Evolutionary conservation across 129 eudicot genomes (phyloP).

Genomic region (Flaveria bidentis): DNA sequence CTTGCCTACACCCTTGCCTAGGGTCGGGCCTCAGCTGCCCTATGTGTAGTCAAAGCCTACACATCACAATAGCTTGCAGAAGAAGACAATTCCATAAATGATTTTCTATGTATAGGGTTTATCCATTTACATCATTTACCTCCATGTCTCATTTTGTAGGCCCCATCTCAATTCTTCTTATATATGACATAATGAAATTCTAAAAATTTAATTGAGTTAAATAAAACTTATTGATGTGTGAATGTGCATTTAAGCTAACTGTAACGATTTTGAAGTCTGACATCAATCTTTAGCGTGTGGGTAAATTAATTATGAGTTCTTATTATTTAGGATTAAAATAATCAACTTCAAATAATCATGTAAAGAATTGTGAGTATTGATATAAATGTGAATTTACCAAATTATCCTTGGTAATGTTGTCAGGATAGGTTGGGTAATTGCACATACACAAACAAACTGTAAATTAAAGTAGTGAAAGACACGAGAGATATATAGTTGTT

Average conservation of each 20-base stretch:
- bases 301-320: neutral
- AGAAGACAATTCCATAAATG: neutral
- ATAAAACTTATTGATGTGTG: neutral
- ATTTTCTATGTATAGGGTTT: slow-evolving; percentile 1
- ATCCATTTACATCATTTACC: neutral
- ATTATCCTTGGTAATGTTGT: neutral
- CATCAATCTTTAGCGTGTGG: neutral
- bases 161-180: neutral
- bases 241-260: neutral
- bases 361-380: neutral
- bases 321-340: neutral
- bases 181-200: neutral
- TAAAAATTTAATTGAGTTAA: neutral
- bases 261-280: neutral
- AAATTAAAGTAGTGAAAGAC: too few species aligned
- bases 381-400: neutral
- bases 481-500: too few species aligned
- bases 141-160: neutral
- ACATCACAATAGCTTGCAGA: too few species aligned
- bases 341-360: neutral
- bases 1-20: too few species aligned
- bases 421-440: too few species aligned
- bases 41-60: too few species aligned
- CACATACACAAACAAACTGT: too few species aligned
- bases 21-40: too few species aligned